These are phyloP conservation scores for Eremothecium cymbalariae DNA, from an alignment of 1,139 yeast species.

Conservation along the genomic window DNA sequence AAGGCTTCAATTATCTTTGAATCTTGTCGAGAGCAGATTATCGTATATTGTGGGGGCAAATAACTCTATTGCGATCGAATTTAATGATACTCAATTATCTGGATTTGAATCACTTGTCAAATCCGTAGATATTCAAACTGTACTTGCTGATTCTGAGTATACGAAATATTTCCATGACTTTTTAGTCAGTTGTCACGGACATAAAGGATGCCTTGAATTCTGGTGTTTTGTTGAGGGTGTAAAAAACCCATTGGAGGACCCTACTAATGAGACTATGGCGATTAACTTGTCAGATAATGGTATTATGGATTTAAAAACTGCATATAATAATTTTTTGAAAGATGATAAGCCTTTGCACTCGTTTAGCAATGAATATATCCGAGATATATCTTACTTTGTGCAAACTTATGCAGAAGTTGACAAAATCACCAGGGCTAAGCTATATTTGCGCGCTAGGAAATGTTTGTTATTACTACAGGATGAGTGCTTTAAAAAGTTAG, in stretches of 20 bases:
- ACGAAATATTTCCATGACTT: constrained; percentile 16
- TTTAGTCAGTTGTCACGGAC: constrained; percentile 10
- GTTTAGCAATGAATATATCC: constrained; percentile 1
- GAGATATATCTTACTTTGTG: constrained; percentile 1
- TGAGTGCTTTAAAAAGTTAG: constrained; percentile 42
- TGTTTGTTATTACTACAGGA: constrained; percentile 51
- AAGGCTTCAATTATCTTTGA: constrained; percentile 31
- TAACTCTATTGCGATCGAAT: constrained; percentile 23
- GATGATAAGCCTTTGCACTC: constrained; percentile 5
- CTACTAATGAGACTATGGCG: constrained; percentile 27
- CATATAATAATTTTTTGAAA: constrained; percentile 6
- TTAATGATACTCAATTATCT: constrained; percentile 32
- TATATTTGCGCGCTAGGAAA: constrained; percentile 42
- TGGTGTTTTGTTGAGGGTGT: constrained; percentile 63
- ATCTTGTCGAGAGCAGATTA: constrained; percentile 32
- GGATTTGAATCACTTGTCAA: constrained; percentile 16
- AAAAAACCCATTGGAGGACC: constrained; percentile 63
- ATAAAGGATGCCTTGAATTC: constrained; percentile 38
- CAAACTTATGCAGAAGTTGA: background rate
- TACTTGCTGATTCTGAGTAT: constrained; percentile 1
- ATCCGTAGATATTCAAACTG: constrained; percentile 1
- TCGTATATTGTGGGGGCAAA: constrained; percentile 11
- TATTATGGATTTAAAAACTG: constrained; percentile 9
- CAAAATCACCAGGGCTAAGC: background rate
- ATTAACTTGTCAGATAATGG: constrained; percentile 14